Base-by-base conservation (phyloP, 1,139 yeast species). In the Kodamaea alishanica region DNA sequence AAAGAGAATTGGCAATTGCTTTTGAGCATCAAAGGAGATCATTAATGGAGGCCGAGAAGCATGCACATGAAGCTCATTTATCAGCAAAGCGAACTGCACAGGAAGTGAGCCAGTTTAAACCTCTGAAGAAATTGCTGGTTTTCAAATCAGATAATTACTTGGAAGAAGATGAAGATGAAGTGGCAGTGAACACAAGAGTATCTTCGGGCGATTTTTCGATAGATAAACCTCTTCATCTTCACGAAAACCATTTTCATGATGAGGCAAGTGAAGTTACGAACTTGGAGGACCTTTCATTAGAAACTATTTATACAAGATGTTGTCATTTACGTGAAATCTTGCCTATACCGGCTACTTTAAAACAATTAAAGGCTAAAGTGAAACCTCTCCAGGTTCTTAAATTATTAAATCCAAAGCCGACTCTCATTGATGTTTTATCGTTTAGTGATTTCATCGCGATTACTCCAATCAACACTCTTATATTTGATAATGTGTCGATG, bases 301-400 rank as follows among this genome's bases (percentile, higher is more conserved):
- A 86, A 51, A 77, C 81, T 31, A 68, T 90, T 10, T 90, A 90
- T 59, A 87, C 97, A 0, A 69, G 97, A 48, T 89, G 97, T 58
- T 90, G 97, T 55, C 97, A 90, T 61, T 68, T 90, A 45, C 72
- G 97, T 39, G 97, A 90, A 54, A 90, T 90, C 39, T 63, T 90
- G 47, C 97, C 97, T 1, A 89, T 90, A 43, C 95, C 96, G 1
- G 95, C 96, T 0, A 88, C 95, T 0, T 60, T 88, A 51, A 84
- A 83, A 52, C 97, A 90, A 58, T 73, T 90, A 43, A 85, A 84
- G 54, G 81, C 81, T 44, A 86, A 86, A 52, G 61, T 80, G 1
- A 75, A 81, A 32, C 96, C 96, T 1, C 65, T 90, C 35, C 85
- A 83, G 42, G 82, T 82, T 6, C 65, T 90, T 45, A 84, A 87